Base-by-base conservation (phyloP, 345 rosid species). In the Alliaria petiolata region DNA sequence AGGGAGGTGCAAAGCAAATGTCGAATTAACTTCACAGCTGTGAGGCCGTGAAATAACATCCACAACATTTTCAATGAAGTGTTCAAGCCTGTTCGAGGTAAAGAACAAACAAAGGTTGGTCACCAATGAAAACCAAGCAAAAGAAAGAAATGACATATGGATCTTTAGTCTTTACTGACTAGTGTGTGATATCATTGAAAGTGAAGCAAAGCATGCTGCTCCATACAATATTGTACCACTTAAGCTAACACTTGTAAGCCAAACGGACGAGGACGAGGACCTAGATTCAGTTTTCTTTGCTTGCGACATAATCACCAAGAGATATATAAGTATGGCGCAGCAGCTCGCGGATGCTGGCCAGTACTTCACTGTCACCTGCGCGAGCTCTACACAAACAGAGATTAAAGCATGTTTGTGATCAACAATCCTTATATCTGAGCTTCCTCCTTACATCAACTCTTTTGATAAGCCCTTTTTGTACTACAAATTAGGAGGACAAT, bases 11-110 rank as follows among this genome's bases (percentile, higher is more conserved):
- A 40, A 62, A 95, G 87, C 61, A 89, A 79, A 80, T 87, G 93
- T 74, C 74, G 91, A 80, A 88, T 80, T 35, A 91, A 72, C 46
- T 74, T 79, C 67, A 88, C 88, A 17, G 91, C 86, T 11, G 88
- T 87, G 66, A 88, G 58, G 56, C 97, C 99, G 71, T 95, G 99
- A 62, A 81, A 75, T 17, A 86, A 74, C 71, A 88, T 83, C 98
- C 97, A 95, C 70, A 80, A 13, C 49, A 85, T 70, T 65, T 85
- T 85, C 20, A 86, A 52, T 5, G 74, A 77, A 35, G 81, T 83
- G 47, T 81, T 87, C 60, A 85, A 67, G 35, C 93, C 99, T 91
- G 85, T 61, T n/a, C 43, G 52, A 76, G 33, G 39, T n/a, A 65
- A 57, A 65, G 19, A 31, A 20, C 42, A 67, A 28, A 76, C 50